Conservation (phyloP, 768 basidiomycete species). For the Hericium coralloides region DNA sequence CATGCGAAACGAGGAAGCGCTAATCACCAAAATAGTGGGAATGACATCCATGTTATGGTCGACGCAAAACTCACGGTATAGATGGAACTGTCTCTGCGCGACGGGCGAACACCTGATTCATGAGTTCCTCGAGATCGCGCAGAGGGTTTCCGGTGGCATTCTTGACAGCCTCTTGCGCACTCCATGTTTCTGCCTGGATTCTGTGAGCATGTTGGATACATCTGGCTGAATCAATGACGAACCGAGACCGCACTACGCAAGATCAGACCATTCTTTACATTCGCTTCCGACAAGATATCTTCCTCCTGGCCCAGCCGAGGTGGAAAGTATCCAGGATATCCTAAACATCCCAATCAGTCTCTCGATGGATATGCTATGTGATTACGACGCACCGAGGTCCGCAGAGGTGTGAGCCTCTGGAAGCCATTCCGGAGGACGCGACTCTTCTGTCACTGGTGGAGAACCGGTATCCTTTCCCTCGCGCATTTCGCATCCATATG, state of each 20-base stretch:
- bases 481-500: no score
- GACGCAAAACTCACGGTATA: conserved; percentile 47
- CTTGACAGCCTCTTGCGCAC: conserved; percentile 44
- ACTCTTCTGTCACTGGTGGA: conserved; percentile 47
- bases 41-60: background rate
- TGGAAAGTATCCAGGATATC: conserved; percentile 70
- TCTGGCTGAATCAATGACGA: conserved; percentile 17
- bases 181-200: conserved; percentile 53
- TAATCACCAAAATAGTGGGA: conserved; percentile 16
- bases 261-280: conserved; percentile 58
- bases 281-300: conserved; percentile 54
- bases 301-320: conserved; percentile 70
- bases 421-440: conserved; percentile 66
- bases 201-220: background rate
- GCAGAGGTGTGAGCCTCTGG: conserved; percentile 56
- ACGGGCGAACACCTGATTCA: conserved; percentile 66
- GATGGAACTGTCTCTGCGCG: conserved; percentile 45
- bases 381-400: conserved; percentile 51
- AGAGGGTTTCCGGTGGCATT: conserved; percentile 44
- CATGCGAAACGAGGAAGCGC: conserved; percentile 64
- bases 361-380: background rate
- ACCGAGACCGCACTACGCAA: conserved; percentile 51
- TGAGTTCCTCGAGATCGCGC: conserved; percentile 57
- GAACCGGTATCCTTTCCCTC: conserved; percentile 9
- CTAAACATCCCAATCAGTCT: conserved; percentile 26